Evolutionary conservation across 176 grass and related monocot species (phyloP).

Genomic region (Eleusine indica): DNA sequence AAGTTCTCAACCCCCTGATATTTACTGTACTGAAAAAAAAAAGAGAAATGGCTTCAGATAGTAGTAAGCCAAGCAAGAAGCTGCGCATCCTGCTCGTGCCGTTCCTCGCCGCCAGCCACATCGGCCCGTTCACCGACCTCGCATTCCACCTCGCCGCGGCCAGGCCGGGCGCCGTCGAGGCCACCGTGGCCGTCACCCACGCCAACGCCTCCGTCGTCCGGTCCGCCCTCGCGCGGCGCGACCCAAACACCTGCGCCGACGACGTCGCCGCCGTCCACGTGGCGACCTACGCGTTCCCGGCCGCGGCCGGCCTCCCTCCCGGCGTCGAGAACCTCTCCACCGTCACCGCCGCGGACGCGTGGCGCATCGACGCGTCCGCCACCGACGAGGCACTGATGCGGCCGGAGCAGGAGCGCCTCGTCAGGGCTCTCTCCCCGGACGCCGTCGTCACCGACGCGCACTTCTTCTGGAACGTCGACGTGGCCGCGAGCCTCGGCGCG

Average conservation of each 20-base stretch:
- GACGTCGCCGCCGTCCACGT: not conserved
- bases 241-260: not conserved
- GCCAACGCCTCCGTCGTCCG: slow-evolving; percentile 15
- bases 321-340: slow-evolving; percentile 36
- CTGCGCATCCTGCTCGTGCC: slow-evolving; percentile 26
- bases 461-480: slow-evolving; percentile 18
- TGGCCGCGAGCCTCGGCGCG: not conserved
- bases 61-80: slow-evolving; percentile 2
- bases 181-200: slow-evolving; percentile 31
- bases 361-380: not conserved
- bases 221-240: not conserved
- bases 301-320: slow-evolving; percentile 22
- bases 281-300: slow-evolving; percentile 34
- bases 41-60: not conserved
- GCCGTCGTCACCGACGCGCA: slow-evolving; percentile 29
- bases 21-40: too few relatives aligned
- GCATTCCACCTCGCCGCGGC: slow-evolving; percentile 23
- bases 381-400: not conserved
- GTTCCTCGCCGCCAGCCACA: slow-evolving; percentile 45
- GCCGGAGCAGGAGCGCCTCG: not conserved
- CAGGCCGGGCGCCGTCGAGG: slow-evolving; percentile 23
- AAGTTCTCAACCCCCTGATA: not conserved
- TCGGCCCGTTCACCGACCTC: slow-evolving; percentile 33
- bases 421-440: slow-evolving; percentile 16
- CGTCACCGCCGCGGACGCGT: not conserved